Conservation (phyloP, 257 asterid species). For the Sherardia arvensis region DNA sequence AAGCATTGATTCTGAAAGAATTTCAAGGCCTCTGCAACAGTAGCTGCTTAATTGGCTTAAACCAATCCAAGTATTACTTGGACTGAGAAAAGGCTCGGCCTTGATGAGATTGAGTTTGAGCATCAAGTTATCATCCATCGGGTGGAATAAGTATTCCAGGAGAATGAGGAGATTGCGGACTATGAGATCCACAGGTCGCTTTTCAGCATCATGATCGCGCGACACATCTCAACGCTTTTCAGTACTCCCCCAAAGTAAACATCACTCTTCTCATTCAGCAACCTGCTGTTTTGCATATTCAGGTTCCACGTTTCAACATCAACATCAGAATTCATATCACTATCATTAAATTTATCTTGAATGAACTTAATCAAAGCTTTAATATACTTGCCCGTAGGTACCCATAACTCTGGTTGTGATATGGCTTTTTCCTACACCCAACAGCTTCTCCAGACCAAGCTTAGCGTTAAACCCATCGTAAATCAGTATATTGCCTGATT, state of each 20-base stretch:
- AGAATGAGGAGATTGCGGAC: too few relatives aligned
- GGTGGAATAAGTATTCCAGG: too few relatives aligned
- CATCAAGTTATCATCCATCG: too few relatives aligned
- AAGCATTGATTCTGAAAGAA: too few relatives aligned
- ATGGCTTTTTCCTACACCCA: slow-evolving; percentile 75
- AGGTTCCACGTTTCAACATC: background rate
- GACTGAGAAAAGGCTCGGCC: too few relatives aligned
- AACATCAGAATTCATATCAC: too few relatives aligned
- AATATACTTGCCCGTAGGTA: slow-evolving; percentile 61
- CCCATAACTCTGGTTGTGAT: slow-evolving; percentile 90
- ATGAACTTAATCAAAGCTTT: background rate
- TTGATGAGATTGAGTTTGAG: too few relatives aligned
- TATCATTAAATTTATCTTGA: background rate
- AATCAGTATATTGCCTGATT: slow-evolving; percentile 16
- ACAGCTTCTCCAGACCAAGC: slow-evolving; percentile 80
- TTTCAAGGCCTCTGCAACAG: too few relatives aligned
- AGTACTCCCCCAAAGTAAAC: slow-evolving; percentile 46
- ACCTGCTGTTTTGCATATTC: slow-evolving; percentile 15
- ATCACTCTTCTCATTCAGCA: slow-evolving; percentile 19
- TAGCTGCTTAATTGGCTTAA: too few relatives aligned
- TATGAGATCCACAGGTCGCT: slow-evolving; percentile 75
- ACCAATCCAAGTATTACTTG: too few relatives aligned
- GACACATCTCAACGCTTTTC: slow-evolving; percentile 66
- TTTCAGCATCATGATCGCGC: slow-evolving; percentile 67
- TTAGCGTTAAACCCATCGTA: slow-evolving; percentile 60